phyloP scores from a whole-genome alignment of 2,329 filamentous ascomycete genomes.

The Metarhizium brunneum region DNA sequence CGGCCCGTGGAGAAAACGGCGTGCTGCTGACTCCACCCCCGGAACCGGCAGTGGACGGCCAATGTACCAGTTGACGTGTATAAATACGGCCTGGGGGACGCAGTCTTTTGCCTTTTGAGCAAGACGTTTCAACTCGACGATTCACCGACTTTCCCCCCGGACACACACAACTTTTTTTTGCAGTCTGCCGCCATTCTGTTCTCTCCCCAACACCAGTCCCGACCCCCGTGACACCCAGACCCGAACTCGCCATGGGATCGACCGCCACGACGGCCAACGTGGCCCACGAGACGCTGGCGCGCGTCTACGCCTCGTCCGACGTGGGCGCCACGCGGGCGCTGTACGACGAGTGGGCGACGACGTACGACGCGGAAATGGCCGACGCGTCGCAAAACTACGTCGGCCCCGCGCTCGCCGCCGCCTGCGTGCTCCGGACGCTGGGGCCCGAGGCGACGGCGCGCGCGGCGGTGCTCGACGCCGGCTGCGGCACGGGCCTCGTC shows the following conservation, averaged over 20 bases:
- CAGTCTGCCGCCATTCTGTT: too few relatives aligned
- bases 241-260: not conserved
- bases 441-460: slow-evolving; percentile 14
- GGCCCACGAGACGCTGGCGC: slow-evolving; percentile 16
- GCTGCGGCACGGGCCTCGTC: slow-evolving; percentile 47
- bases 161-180: too few relatives aligned
- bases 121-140: too few relatives aligned
- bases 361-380: slow-evolving; percentile 25
- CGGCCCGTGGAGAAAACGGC: not conserved
- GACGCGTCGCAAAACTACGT: slow-evolving; percentile 28
- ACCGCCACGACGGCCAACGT: slow-evolving; percentile 7
- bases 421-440: slow-evolving; percentile 22
- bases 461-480: slow-evolving; percentile 39
- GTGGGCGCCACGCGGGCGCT: slow-evolving; percentile 17
- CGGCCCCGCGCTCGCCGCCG: slow-evolving; percentile 28
- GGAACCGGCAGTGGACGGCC: not conserved
- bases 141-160: too few relatives aligned
- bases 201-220: too few relatives aligned
- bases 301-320: slow-evolving; percentile 16
- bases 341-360: slow-evolving; percentile 27
- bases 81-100: not conserved
- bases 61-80: not conserved
- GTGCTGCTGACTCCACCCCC: not conserved
- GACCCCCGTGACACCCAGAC: too few relatives aligned
- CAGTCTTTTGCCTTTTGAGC: too few relatives aligned